phyloP scores from a whole-genome alignment of 2,329 filamentous ascomycete species.

The Epichloe baconii region DNA sequence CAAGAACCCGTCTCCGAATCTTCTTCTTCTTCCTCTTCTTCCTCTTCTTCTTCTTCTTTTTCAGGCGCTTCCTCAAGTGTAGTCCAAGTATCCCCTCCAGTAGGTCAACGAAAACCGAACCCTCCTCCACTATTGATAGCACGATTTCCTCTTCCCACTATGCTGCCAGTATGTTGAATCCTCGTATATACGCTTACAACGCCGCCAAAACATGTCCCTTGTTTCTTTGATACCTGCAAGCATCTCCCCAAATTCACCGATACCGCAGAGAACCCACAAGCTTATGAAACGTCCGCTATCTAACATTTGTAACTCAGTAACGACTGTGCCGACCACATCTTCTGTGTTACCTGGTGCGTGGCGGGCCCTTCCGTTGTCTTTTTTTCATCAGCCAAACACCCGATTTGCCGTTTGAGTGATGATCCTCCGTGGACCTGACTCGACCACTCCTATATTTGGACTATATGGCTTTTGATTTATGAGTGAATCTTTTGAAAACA shows the following conservation, averaged over 20 bases:
- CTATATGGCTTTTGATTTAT: background rate
- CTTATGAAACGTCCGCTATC: background rate
- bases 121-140: constrained; percentile 5
- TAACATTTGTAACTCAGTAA: constrained; percentile 1
- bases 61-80: constrained; percentile 14
- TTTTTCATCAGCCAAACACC: background rate
- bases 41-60: constrained; percentile 9
- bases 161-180: constrained; percentile 19
- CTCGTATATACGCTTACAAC: background rate
- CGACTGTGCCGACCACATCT: background rate
- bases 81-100: constrained; percentile 16
- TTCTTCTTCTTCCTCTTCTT: constrained; percentile 8
- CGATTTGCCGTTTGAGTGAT: background rate
- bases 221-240: background rate
- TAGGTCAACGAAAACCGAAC: constrained; percentile 13
- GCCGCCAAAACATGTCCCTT: background rate
- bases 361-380: background rate
- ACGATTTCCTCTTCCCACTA: constrained; percentile 5
- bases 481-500: background rate
- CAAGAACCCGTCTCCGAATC: constrained; percentile 18
- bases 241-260: background rate
- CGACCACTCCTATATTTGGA: background rate
- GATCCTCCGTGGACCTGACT: background rate
- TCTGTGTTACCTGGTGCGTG: constrained; percentile 4
- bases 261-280: background rate